Conservation (phyloP, 2,329 filamentous ascomycete species). For the Zalaria obscura region DNA sequence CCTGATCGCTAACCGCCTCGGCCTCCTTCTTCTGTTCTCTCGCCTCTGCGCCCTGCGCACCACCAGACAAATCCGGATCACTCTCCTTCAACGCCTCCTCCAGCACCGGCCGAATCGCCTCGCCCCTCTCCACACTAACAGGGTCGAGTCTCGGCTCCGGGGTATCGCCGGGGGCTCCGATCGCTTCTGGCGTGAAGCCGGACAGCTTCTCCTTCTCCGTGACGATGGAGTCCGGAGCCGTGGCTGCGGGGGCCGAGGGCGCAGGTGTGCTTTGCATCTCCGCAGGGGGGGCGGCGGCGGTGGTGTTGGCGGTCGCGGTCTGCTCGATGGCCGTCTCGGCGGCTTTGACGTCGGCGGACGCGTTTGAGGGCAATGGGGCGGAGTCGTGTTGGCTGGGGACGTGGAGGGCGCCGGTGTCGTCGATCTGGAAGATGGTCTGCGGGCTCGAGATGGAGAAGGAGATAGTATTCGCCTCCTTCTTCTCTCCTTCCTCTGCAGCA, state of each 20-base stretch:
- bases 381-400: constrained; percentile 12
- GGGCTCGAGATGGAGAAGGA: constrained; percentile 26
- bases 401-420: constrained; percentile 24
- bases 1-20: not conserved
- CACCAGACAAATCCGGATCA: constrained; percentile 1
- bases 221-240: constrained; percentile 1
- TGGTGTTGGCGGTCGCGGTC: constrained; percentile 12
- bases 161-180: constrained; percentile 10
- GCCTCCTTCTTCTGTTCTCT: not conserved
- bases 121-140: constrained; percentile 6
- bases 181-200: constrained; percentile 5
- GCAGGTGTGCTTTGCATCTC: not conserved
- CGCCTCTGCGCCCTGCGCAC: not conserved
- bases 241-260: not conserved
- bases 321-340: constrained; percentile 11
- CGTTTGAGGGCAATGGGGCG: no score
- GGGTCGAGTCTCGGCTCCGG: constrained; percentile 7
- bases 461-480: constrained; percentile 28
- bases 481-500: constrained; percentile 22
- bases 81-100: constrained; percentile 6
- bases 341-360: constrained; percentile 1
- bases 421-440: constrained; percentile 27
- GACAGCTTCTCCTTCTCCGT: constrained; percentile 3
- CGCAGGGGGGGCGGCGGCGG: constrained; percentile 9
- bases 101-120: constrained; percentile 6